phyloP scores from a whole-genome alignment of 2,329 filamentous ascomycete genomes.

The Aspergillus uvarum region DNA sequence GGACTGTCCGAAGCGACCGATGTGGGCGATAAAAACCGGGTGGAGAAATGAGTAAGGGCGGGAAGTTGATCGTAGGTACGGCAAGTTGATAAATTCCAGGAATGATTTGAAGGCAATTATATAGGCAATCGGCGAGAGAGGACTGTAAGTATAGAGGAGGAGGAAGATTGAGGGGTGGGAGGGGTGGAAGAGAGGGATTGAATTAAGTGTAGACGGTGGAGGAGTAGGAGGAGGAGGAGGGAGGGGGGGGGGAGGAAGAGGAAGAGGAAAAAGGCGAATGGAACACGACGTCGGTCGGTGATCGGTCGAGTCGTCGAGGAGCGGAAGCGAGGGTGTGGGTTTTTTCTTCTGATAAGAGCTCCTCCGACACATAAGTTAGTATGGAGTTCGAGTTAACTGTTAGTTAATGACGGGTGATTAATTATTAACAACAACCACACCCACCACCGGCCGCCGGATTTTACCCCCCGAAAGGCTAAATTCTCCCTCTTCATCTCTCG shows the following conservation, averaged over 20 bases:
- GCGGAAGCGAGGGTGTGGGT: slow-evolving; percentile 19
- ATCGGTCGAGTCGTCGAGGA: slow-evolving; percentile 15
- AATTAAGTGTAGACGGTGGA: slow-evolving; percentile 14
- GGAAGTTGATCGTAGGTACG: background rate
- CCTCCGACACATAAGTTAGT: background rate
- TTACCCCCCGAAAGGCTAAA: background rate
- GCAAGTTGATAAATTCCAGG: background rate
- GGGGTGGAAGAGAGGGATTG: slow-evolving; percentile 12
- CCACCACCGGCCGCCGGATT: slow-evolving; percentile 1
- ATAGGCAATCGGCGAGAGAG: background rate
- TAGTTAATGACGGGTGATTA: background rate
- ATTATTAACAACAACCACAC: background rate
- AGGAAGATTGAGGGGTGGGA: background rate
- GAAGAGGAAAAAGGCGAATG: slow-evolving; percentile 15
- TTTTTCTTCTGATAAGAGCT: slow-evolving; percentile 17
- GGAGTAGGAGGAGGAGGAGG: slow-evolving; percentile 18
- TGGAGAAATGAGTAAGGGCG: slow-evolving; percentile 6
- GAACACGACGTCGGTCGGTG: slow-evolving; percentile 17
- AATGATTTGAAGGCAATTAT: background rate
- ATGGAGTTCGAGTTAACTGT: background rate
- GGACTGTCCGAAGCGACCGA: slow-evolving; percentile 31
- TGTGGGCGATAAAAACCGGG: slow-evolving; percentile 8
- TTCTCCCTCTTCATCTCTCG: background rate
- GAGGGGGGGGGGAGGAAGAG: slow-evolving; percentile 15
- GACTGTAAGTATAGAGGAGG: background rate